Conservation (phyloP, 75 land plant species). For the Pinus albicaulis region DNA sequence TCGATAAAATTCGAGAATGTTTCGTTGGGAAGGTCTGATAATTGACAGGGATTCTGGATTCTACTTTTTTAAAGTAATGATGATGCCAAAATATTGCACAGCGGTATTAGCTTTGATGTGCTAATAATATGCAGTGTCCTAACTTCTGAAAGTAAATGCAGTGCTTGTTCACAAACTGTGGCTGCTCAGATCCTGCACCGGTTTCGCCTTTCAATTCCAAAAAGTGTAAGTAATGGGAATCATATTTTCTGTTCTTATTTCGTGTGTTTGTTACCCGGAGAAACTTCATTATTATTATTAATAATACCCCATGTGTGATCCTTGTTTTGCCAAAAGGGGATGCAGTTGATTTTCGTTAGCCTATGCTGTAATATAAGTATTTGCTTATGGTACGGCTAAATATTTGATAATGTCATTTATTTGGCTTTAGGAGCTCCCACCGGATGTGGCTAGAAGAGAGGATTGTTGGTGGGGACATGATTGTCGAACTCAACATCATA, state of each 20-base stretch:
- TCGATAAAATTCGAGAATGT: no score
- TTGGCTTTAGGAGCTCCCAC: slow-evolving; percentile 47
- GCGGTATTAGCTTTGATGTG: neutral
- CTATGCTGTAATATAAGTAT: neutral
- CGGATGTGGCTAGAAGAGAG: slow-evolving; percentile 46
- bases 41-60: no score
- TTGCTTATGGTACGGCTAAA: neutral
- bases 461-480: slow-evolving; percentile 80
- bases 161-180: slow-evolving; percentile 58
- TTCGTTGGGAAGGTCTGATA: no score
- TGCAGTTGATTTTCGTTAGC: neutral
- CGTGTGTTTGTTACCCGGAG: neutral
- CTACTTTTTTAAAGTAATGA: no score
- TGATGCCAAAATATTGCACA: no score
- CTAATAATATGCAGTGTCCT: neutral
- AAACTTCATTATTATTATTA: neutral
- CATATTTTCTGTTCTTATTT: neutral
- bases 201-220: slow-evolving; percentile 60
- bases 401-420: slow-evolving; percentile 3
- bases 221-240: slow-evolving; percentile 35
- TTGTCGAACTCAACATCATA: slow-evolving; percentile 74
- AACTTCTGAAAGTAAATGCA: slow-evolving; percentile 18
- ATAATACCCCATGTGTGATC: neutral
- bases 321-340: neutral
- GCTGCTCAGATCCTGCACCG: slow-evolving; percentile 56